A percentile compares a stretch with the other conserved stretches of the same genome.
Evolutionary conservation across 2,329 filamentous ascomycete species (phyloP).

Genomic region (Scedosporium boydii): DNA sequence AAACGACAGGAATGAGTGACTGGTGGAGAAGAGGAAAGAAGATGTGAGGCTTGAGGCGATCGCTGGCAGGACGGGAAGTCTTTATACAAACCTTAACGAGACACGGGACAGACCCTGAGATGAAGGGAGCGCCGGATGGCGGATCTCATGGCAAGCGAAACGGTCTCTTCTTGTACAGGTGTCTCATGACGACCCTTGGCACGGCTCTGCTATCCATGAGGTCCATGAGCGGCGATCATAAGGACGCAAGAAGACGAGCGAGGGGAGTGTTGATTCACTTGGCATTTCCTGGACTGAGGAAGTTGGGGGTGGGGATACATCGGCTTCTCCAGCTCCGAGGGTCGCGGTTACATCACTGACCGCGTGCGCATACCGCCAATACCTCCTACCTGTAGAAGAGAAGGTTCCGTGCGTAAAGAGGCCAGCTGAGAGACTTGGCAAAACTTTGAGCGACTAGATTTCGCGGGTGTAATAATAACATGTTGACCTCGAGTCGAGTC

Average conservation of each 20-base stretch:
- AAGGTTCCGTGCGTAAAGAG: neutral
- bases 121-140: neutral
- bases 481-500: no score
- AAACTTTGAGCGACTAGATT: no score
- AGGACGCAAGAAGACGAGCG: neutral
- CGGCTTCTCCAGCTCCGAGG: conserved; percentile 1
- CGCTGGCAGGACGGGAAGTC: neutral
- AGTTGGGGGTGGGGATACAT: neutral
- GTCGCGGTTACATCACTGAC: neutral
- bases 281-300: conserved; percentile 2
- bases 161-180: neutral
- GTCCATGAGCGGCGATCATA: conserved; percentile 1
- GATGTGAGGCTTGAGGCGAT: neutral
- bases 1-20: conserved; percentile 8
- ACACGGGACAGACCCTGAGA: neutral
- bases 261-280: conserved; percentile 1
- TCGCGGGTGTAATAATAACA: no score
- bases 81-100: conserved; percentile 1
- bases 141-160: conserved; percentile 2
- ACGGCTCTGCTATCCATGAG: neutral
- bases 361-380: neutral
- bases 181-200: conserved; percentile 5
- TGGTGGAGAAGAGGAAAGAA: conserved; percentile 4
- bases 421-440: no score
- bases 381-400: neutral